A percentile compares a stretch with the other conserved stretches of the same genome.
These are phyloP conservation scores for Penicillium sp. DNA, from an alignment of 2,329 filamentous ascomycete genomes.

Conservation along the genomic window DNA sequence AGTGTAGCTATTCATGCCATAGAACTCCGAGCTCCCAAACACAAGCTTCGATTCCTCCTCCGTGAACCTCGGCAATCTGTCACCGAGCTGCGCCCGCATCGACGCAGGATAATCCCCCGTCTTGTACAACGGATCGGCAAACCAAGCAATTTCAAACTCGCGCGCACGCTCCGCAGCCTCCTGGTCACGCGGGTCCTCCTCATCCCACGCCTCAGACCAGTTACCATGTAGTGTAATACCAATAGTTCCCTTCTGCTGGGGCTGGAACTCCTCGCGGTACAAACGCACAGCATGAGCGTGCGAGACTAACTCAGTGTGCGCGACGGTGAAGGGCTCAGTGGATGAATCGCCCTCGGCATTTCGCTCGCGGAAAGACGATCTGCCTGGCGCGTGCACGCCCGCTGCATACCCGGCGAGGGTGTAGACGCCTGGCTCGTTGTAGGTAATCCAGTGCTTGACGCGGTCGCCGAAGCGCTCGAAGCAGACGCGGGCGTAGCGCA, in stretches of 20 bases:
- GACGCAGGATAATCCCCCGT: slow-evolving; percentile 74
- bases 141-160: slow-evolving; percentile 80
- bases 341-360: slow-evolving; percentile 68
- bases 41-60: slow-evolving; percentile 66
- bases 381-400: slow-evolving; percentile 72
- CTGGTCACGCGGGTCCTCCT: slow-evolving; percentile 65
- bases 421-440: slow-evolving; percentile 81
- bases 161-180: slow-evolving; percentile 72
- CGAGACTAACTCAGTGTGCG: slow-evolving; percentile 72
- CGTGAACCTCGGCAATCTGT: slow-evolving; percentile 70
- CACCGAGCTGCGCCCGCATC: slow-evolving; percentile 75
- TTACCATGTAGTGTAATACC: slow-evolving; percentile 79
- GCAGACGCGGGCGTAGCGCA: slow-evolving; percentile 70
- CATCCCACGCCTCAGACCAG: slow-evolving; percentile 73
- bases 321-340: slow-evolving; percentile 73
- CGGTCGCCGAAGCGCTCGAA: slow-evolving; percentile 68
- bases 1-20: slow-evolving; percentile 86
- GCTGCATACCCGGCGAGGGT: slow-evolving; percentile 72
- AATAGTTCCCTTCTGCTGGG: slow-evolving; percentile 66
- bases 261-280: slow-evolving; percentile 75
- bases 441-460: slow-evolving; percentile 81
- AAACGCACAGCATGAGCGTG: slow-evolving; percentile 72
- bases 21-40: slow-evolving; percentile 77
- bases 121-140: slow-evolving; percentile 73
- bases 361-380: slow-evolving; percentile 68